These are phyloP conservation scores for Musa acuminata DNA, from an alignment of 176 grass and related monocot genomes.

Conservation along the genomic window DNA sequence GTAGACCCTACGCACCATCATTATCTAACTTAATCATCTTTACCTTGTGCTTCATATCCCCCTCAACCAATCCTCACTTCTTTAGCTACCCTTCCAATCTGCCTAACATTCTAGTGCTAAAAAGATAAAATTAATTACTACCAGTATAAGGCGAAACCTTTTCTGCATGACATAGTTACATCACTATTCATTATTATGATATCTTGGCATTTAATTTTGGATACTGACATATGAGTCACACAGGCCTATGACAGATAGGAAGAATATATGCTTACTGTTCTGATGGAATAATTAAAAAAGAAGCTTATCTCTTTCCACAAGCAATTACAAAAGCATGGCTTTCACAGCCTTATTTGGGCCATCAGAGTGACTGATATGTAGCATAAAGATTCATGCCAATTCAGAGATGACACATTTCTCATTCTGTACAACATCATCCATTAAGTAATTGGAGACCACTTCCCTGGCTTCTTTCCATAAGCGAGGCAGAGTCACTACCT, in stretches of 20 bases:
- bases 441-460: slow-evolving; percentile 3
- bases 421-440: not conserved
- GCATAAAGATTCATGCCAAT: not conserved
- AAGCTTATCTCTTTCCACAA: not conserved
- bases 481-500: not conserved
- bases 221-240: not conserved
- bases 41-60: not conserved
- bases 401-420: not conserved
- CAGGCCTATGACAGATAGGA: not conserved
- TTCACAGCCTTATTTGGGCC: not conserved
- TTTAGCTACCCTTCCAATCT: not conserved
- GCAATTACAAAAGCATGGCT: slow-evolving; percentile 1
- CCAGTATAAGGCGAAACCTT: not conserved
- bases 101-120: not conserved
- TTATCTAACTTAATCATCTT: not conserved
- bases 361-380: not conserved
- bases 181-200: not conserved
- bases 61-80: not conserved
- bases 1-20: not conserved
- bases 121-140: not conserved
- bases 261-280: not conserved
- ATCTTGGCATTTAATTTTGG: too few species aligned
- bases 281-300: not conserved
- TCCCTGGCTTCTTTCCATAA: not conserved
- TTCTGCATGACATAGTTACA: not conserved